phyloP scores from a whole-genome alignment of 768 basidiomycete genomes.

The Neoboletus magnificus region DNA sequence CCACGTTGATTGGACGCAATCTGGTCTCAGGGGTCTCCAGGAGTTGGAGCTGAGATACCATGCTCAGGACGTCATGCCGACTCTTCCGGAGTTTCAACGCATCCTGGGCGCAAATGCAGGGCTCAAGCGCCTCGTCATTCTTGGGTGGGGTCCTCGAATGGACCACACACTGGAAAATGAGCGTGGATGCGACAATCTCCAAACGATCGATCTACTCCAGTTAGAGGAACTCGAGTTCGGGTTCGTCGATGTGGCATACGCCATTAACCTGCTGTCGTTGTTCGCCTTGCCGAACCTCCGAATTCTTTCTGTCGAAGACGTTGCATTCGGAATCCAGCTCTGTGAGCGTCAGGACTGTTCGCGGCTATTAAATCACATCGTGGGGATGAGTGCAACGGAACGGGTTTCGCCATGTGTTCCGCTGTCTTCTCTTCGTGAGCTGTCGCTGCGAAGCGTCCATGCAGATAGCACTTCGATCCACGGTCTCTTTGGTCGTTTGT shows the following conservation, averaged over 20 bases:
- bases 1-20: slow-evolving; percentile 51
- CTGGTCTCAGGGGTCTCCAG: slow-evolving; percentile 41
- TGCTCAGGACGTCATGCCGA: slow-evolving; percentile 54
- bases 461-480: slow-evolving; percentile 1
- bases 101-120: slow-evolving; percentile 40
- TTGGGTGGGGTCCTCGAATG: slow-evolving; percentile 52
- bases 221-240: slow-evolving; percentile 39
- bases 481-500: slow-evolving; percentile 2
- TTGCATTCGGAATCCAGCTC: slow-evolving; percentile 38
- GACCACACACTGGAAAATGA: background rate
- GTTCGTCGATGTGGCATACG: slow-evolving; percentile 42
- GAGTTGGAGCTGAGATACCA: slow-evolving; percentile 55
- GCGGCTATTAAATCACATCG: slow-evolving; percentile 36
- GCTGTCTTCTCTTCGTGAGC: slow-evolving; percentile 3
- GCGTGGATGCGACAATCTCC: background rate
- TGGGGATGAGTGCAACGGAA: background rate
- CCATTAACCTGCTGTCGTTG: slow-evolving; percentile 36
- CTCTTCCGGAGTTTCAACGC: slow-evolving; percentile 41
- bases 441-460: slow-evolving; percentile 12
- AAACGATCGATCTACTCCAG: slow-evolving; percentile 26
- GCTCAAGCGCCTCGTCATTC: slow-evolving; percentile 43
- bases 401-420: background rate
- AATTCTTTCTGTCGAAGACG: slow-evolving; percentile 44
- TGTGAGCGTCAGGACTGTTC: slow-evolving; percentile 35
- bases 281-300: slow-evolving; percentile 39